phyloP scores from a whole-genome alignment of 2,329 filamentous ascomycete species.

The Alternaria rosae region DNA sequence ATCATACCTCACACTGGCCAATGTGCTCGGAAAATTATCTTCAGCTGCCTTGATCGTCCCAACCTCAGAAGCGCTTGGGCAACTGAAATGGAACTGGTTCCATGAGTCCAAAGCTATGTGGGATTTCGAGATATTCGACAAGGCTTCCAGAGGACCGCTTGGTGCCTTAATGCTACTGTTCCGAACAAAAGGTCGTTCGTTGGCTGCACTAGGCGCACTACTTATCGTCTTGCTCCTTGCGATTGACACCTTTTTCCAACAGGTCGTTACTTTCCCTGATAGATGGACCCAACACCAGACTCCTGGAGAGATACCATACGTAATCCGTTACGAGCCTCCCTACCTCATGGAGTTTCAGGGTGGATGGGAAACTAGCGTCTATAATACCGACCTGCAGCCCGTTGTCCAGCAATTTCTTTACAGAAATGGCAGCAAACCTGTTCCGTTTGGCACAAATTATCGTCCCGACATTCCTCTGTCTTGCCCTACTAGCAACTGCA shows the following conservation, averaged over 20 bases:
- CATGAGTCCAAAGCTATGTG: slow-evolving; percentile 25
- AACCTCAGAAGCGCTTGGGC: slow-evolving; percentile 33
- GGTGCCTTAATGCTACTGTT: slow-evolving; percentile 21
- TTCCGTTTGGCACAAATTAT: too few species aligned
- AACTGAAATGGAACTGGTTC: slow-evolving; percentile 41
- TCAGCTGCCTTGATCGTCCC: slow-evolving; percentile 32
- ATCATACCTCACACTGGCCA: neutral
- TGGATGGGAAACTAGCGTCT: neutral
- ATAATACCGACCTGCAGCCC: neutral
- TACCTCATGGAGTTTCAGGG: neutral
- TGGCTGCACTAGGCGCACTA: slow-evolving; percentile 18
- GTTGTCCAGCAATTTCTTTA: too few species aligned
- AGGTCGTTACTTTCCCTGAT: too few species aligned
- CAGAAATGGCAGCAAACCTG: too few species aligned
- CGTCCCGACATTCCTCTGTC: too few species aligned
- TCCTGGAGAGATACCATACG: too few species aligned
- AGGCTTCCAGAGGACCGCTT: slow-evolving; percentile 23
- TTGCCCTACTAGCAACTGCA: slow-evolving; percentile 41
- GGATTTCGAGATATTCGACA: slow-evolving; percentile 46
- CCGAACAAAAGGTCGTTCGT: slow-evolving; percentile 19
- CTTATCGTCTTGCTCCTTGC: slow-evolving; percentile 16
- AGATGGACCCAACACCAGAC: too few species aligned
- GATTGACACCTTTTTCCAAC: slow-evolving; percentile 39
- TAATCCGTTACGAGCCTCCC: neutral
- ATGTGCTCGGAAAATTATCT: slow-evolving; percentile 23